Conservation (phyloP, 306 rosid genomes). For the Boehmeria nivea region DNA sequence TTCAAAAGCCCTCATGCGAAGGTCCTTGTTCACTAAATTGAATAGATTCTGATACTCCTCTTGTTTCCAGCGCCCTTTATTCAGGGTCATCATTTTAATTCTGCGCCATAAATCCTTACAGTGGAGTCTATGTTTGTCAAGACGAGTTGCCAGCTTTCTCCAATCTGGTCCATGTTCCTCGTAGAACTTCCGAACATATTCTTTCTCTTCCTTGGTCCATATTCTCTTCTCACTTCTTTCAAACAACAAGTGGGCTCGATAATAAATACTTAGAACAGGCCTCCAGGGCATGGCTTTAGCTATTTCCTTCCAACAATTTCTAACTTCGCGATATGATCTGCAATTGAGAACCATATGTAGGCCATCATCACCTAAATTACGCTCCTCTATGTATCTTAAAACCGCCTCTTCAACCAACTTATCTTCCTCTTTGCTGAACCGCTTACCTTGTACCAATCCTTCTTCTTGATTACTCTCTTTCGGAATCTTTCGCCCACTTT, state of each 20-base stretch:
- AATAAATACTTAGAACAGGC: conserved; percentile 24
- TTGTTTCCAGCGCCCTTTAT: conserved; percentile 53
- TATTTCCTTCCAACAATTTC: conserved; percentile 70
- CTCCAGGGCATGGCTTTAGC: conserved; percentile 48
- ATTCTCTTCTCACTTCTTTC: conserved; percentile 34
- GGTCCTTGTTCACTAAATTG: conserved; percentile 71
- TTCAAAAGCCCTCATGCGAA: conserved; percentile 44
- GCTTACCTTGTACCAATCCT: conserved; percentile 38
- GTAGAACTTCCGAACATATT: conserved; percentile 26
- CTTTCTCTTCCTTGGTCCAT: conserved; percentile 60
- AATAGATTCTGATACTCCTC: conserved; percentile 67
- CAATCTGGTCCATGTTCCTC: conserved; percentile 61
- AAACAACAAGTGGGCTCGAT: conserved; percentile 58
- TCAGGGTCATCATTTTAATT: conserved; percentile 30
- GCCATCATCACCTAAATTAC: conserved; percentile 57
- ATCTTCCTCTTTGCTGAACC: conserved; percentile 70
- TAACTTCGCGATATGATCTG: conserved; percentile 12
- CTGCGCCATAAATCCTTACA: conserved; percentile 38
- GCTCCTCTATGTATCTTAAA: conserved; percentile 40
- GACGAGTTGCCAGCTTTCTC: conserved; percentile 43
- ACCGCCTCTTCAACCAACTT: conserved; percentile 45
- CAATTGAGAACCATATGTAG: conserved; percentile 45
- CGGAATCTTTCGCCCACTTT: conserved; percentile 1
- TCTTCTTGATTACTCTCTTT: conserved; percentile 2
- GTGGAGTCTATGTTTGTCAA: conserved; percentile 59